A percentile compares a stretch with the other conserved stretches of the same genome.
phyloP scores from a whole-genome alignment of 2,329 filamentous ascomycete genomes.

The Phymatotrichopsis omnivora region DNA sequence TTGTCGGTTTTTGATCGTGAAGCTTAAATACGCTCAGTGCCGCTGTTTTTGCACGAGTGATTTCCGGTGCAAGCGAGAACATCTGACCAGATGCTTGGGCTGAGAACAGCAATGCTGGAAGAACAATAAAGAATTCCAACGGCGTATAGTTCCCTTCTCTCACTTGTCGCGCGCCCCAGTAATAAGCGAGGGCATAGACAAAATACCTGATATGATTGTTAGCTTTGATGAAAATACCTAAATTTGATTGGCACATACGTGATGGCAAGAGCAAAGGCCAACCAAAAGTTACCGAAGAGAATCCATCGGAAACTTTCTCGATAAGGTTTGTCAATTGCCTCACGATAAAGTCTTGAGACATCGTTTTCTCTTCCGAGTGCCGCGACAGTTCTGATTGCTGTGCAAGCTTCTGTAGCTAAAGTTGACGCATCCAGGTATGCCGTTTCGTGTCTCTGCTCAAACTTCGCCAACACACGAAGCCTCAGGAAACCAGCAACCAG shows the following conservation, averaged over 20 bases:
- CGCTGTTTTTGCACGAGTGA: conserved; percentile 56
- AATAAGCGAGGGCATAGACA: conserved; percentile 66
- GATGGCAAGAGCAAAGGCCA: conserved; percentile 38
- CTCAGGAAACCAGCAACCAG: conserved; percentile 40
- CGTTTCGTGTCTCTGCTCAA: conserved; percentile 53
- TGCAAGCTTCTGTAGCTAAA: conserved; percentile 57
- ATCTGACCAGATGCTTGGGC: conserved; percentile 65
- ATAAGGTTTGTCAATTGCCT: conserved; percentile 37
- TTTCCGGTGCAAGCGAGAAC: conserved; percentile 63
- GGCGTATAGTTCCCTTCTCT: conserved; percentile 54
- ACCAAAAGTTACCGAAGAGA: conserved; percentile 40
- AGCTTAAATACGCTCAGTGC: conserved; percentile 44
- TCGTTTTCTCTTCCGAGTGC: conserved; percentile 47
- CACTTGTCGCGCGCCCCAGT: conserved; percentile 67
- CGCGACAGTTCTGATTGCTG: conserved; percentile 54
- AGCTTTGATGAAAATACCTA: no score
- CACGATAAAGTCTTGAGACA: conserved; percentile 38
- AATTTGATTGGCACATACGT: no score
- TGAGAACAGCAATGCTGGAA: conserved; percentile 60
- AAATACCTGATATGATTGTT: conserved; percentile 54
- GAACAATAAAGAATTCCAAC: conserved; percentile 63
- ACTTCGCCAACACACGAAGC: conserved; percentile 43
- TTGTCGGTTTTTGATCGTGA: conserved; percentile 31
- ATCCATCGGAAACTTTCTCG: conserved; percentile 43
- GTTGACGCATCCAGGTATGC: conserved; percentile 55